Conservation (phyloP, 1,139 yeast species). For the Geotrichum klebahnii region DNA sequence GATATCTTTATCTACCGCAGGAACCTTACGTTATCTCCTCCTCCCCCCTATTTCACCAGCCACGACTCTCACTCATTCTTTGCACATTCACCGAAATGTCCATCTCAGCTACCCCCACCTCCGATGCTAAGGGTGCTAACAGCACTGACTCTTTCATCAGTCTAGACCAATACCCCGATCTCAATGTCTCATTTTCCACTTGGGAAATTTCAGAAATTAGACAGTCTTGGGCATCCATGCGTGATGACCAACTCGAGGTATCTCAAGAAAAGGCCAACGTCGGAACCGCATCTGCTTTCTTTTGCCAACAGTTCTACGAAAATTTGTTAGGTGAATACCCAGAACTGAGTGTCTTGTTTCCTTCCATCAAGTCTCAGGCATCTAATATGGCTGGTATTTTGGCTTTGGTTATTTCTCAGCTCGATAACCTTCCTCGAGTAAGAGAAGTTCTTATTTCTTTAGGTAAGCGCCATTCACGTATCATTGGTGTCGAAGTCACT, state of each 20-base stretch:
- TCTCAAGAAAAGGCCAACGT: conserved; percentile 31
- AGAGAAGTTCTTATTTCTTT: conserved; percentile 59
- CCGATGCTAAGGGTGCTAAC: background rate
- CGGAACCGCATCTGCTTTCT: conserved; percentile 35
- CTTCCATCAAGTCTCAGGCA: conserved; percentile 67
- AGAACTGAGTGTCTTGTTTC: conserved; percentile 53
- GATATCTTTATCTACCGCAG: too few species aligned
- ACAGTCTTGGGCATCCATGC: conserved; percentile 30
- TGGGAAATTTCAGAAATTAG: conserved; percentile 29
- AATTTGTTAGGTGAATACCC: conserved; percentile 55
- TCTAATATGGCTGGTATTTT: conserved; percentile 77
- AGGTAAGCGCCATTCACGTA: conserved; percentile 73
- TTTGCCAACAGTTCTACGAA: conserved; percentile 54
- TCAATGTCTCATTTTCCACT: conserved; percentile 28
- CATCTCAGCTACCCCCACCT: conserved; percentile 12
- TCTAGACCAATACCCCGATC: conserved; percentile 27
- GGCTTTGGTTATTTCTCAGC: conserved; percentile 53
- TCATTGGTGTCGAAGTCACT: conserved; percentile 67
- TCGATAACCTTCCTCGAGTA: conserved; percentile 45
- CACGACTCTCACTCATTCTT: background rate
- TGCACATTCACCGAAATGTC: conserved; percentile 13
- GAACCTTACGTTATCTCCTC: too few species aligned
- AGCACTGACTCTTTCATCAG: conserved; percentile 11
- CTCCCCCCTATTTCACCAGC: background rate
- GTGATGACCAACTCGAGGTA: conserved; percentile 29